Percentiles rank a stretch among this genome's conserved stretches.
Conservation (phyloP, 2,329 filamentous ascomycete species). For the Aureobasidium leucospermi region DNA sequence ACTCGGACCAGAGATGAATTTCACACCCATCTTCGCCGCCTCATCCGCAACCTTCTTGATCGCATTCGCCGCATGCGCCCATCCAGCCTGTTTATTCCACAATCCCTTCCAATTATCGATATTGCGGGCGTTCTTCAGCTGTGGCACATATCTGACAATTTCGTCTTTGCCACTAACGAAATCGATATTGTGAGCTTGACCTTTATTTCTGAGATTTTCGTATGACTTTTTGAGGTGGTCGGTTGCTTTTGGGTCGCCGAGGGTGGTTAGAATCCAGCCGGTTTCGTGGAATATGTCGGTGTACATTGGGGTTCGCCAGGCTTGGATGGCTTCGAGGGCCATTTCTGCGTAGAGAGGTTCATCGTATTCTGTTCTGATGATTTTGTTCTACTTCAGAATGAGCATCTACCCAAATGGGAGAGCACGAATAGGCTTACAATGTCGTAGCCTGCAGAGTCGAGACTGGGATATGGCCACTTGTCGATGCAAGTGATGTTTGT, state of each 20-base stretch:
- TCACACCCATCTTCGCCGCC: slow-evolving; percentile 40
- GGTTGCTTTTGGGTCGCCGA: slow-evolving; percentile 15
- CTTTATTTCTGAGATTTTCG: slow-evolving; percentile 37
- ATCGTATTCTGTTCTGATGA: slow-evolving; percentile 19
- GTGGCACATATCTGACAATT: slow-evolving; percentile 21
- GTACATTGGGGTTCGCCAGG: slow-evolving; percentile 17
- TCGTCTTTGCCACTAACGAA: slow-evolving; percentile 27
- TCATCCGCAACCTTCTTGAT: slow-evolving; percentile 40
- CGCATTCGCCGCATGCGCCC: slow-evolving; percentile 47
- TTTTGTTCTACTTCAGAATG: slow-evolving; percentile 15
- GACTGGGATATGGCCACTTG: slow-evolving; percentile 13
- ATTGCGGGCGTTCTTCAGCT: slow-evolving; percentile 39
- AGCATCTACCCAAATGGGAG: too few relatives aligned
- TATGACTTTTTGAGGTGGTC: slow-evolving; percentile 16
- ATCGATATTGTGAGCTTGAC: slow-evolving; percentile 30
- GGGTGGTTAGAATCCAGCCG: slow-evolving; percentile 27
- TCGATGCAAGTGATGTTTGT: slow-evolving; percentile 13
- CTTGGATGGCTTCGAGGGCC: slow-evolving; percentile 18
- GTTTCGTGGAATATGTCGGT: slow-evolving; percentile 36
- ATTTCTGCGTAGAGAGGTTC: slow-evolving; percentile 18
- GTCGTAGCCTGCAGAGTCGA: slow-evolving; percentile 11
- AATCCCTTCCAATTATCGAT: slow-evolving; percentile 47
- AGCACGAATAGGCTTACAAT: background rate
- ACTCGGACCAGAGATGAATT: slow-evolving; percentile 37
- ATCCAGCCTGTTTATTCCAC: slow-evolving; percentile 40